A percentile compares a stretch with the other conserved stretches of the same genome.
phyloP scores from a whole-genome alignment of 2,329 filamentous ascomycete genomes.

The Chaetomium olivaceum region DNA sequence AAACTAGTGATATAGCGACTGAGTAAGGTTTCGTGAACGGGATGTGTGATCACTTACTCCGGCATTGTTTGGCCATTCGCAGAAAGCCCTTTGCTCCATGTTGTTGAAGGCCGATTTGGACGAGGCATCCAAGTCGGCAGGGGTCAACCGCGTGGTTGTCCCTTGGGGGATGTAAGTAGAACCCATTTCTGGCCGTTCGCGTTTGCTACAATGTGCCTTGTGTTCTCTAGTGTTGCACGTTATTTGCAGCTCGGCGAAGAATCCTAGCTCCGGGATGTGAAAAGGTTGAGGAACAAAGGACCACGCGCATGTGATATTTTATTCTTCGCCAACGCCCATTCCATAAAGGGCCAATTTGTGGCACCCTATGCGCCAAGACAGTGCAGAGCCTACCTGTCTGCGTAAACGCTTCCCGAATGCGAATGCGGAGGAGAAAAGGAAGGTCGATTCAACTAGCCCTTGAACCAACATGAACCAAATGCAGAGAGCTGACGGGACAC shows the following conservation, averaged over 20 bases:
- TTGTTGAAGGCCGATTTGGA: not conserved
- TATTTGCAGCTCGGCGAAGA: not conserved
- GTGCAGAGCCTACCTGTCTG: not conserved
- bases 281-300: not conserved
- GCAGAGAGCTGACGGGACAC: not conserved
- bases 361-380: not conserved
- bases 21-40: too few relatives aligned
- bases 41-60: slow-evolving; percentile 39
- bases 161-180: not conserved
- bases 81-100: slow-evolving; percentile 36
- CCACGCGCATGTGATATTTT: not conserved
- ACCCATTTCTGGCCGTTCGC: not conserved
- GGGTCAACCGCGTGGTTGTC: not conserved
- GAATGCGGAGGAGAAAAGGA: not conserved
- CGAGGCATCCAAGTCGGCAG: not conserved
- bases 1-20: slow-evolving; percentile 54
- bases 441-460: not conserved
- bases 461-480: too few relatives aligned
- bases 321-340: too few relatives aligned
- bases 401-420: not conserved
- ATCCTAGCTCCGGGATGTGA: not conserved
- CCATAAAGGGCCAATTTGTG: not conserved
- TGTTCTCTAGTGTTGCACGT: not conserved
- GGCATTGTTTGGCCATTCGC: slow-evolving; percentile 51
- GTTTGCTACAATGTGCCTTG: not conserved